phyloP scores from a whole-genome alignment of 2,329 filamentous ascomycete species.

The Tolypocladium cylindrosporum region DNA sequence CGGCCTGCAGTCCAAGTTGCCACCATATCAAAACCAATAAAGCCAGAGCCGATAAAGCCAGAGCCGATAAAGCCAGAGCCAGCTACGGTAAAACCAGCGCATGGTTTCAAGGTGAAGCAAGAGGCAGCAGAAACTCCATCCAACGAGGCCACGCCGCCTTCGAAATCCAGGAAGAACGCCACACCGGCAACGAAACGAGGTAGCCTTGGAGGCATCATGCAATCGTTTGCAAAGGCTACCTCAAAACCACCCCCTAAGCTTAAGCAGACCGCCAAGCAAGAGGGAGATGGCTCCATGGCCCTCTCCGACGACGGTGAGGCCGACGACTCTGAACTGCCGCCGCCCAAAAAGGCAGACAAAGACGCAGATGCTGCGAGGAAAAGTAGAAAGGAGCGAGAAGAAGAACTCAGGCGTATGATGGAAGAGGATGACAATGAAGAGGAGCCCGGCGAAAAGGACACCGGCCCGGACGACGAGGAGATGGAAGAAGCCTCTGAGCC shows the following conservation, averaged over 20 bases:
- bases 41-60: slow-evolving; percentile 22
- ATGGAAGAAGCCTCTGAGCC: slow-evolving; percentile 28
- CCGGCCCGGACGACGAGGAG: slow-evolving; percentile 26
- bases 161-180: slow-evolving; percentile 21
- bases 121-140: slow-evolving; percentile 14
- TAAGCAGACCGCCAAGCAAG: slow-evolving; percentile 29
- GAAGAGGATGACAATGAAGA: slow-evolving; percentile 50
- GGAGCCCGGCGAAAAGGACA: slow-evolving; percentile 26
- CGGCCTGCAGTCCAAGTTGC: slow-evolving; percentile 14
- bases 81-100: slow-evolving; percentile 4
- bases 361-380: slow-evolving; percentile 16
- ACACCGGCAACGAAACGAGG: slow-evolving; percentile 42
- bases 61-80: slow-evolving; percentile 25
- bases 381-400: slow-evolving; percentile 26
- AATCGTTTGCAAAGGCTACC: slow-evolving; percentile 61
- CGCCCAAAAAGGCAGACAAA: slow-evolving; percentile 12
- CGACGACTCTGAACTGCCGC: slow-evolving; percentile 23
- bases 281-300: slow-evolving; percentile 19
- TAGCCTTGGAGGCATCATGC: slow-evolving; percentile 57
- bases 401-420: slow-evolving; percentile 30
- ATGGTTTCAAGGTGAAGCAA: slow-evolving; percentile 17
- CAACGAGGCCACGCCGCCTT: slow-evolving; percentile 12
- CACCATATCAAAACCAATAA: slow-evolving; percentile 15
- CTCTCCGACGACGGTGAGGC: slow-evolving; percentile 31
- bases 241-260: slow-evolving; percentile 30